These are phyloP conservation scores for Platanthera zijinensis DNA, from an alignment of 106 monocot species.

Conservation along the genomic window DNA sequence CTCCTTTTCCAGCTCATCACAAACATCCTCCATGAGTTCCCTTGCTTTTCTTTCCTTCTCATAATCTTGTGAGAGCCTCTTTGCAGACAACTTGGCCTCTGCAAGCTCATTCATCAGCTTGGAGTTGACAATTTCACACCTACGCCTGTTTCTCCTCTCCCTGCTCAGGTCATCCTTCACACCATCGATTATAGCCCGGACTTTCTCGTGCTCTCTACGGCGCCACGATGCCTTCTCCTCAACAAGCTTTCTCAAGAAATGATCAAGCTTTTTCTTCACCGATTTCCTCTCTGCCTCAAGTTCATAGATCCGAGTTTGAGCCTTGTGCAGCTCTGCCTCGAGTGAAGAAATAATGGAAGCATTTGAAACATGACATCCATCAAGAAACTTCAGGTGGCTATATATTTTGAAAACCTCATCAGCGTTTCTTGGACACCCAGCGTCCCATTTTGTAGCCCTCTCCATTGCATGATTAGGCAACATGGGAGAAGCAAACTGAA, in stretches of 20 bases:
- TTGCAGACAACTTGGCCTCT: conserved; percentile 59
- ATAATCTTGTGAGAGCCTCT: conserved; percentile 56
- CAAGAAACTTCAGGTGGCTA: conserved; percentile 46
- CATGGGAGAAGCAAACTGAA: conserved; percentile 28
- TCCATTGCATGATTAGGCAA: conserved; percentile 48
- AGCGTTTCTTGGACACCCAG: conserved; percentile 36
- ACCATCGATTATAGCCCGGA: conserved; percentile 50
- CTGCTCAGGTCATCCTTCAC: conserved; percentile 71
- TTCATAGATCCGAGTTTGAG: conserved; percentile 37
- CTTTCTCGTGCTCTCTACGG: conserved; percentile 68
- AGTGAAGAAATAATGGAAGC: conserved; percentile 45
- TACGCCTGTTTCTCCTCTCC: conserved; percentile 70
- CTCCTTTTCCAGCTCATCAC: conserved; percentile 92
- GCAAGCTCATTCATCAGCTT: conserved; percentile 73
- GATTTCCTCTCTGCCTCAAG: conserved; percentile 59
- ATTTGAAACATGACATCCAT: conserved; percentile 27
- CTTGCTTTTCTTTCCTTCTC: conserved; percentile 80
- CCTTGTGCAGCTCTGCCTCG: conserved; percentile 62
- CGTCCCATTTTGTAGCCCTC: conserved; percentile 93
- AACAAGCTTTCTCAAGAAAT: conserved; percentile 62
- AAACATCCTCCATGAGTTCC: conserved; percentile 86
- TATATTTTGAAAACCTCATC: conserved; percentile 30
- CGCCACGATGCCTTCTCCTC: conserved; percentile 67
- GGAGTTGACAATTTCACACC: conserved; percentile 61
- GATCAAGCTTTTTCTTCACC: conserved; percentile 76